Evolutionary conservation across 2,329 filamentous ascomycete species (phyloP), one percentile per base, ranked within the genome.

Genomic region (Thielaviopsis punctulata): DNA sequence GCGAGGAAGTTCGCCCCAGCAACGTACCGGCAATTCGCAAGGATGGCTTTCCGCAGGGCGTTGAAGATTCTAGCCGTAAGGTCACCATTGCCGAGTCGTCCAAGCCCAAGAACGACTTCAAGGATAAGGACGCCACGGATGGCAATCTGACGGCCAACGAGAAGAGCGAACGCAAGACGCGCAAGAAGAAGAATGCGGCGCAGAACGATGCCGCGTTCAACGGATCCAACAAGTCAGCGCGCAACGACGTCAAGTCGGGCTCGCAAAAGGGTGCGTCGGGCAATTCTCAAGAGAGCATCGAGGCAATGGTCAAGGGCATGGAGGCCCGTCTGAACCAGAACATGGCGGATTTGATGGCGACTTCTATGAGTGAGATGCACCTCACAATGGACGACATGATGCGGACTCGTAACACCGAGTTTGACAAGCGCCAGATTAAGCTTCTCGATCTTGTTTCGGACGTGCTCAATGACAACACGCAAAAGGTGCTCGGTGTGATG

Each of bases 401-500:
- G 41, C 68, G 69, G 45, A 62, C 63, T 39, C 70, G 74, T 12
- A 73, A 77, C 52, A 66, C 69, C 47, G 70, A 68, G 54, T 77
- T 77, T 59, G 69, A 72, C 54, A 64, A 68, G 57, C 72, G 72
- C 54, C 75, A 77, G 60, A 65, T 72, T 18, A 71, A 73, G 58
- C 65, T 80, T 18, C 67, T 80, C 43, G 72, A 76, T 56, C 70
- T 76, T 63, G 75, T 80, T 36, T 77, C 75, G 4, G 68, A 75
- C 30, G 76, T 80, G 30, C 69, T 83, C 47, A 79, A 76, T 57
- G 71, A 75, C 55, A 80, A 80, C 61, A 79, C 77, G 19, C 73
- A 81, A 64, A 81, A 84, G 60, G 85, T 86, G 21, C 73, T 95
- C 36, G 73, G 80, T 56, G 80, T 79, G 56, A 85, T 94, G 58